phyloP scores from a whole-genome alignment of 306 rosid species.

The Acmispon strigosus region DNA sequence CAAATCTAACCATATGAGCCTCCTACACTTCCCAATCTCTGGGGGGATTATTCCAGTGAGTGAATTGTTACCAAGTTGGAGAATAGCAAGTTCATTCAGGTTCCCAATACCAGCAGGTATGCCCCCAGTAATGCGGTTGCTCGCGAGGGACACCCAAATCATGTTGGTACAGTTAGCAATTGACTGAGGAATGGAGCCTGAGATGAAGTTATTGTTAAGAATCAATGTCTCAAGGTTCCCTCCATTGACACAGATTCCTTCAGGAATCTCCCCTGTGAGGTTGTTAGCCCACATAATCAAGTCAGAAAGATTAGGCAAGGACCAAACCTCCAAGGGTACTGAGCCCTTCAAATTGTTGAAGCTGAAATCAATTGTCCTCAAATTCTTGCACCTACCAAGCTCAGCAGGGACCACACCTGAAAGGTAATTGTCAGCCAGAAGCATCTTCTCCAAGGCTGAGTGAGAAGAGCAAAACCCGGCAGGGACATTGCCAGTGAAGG shows the following conservation, averaged over 20 bases:
- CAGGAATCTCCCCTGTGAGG: constrained; percentile 56
- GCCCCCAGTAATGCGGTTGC: constrained; percentile 46
- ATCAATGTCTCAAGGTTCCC: constrained; percentile 53
- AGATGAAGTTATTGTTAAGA: constrained; percentile 52
- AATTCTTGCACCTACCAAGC: constrained; percentile 48
- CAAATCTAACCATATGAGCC: constrained; percentile 69
- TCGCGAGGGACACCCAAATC: constrained; percentile 60
- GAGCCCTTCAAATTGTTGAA: constrained; percentile 56
- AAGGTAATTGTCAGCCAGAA: constrained; percentile 45
- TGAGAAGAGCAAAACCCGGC: constrained; percentile 33
- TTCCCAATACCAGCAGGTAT: constrained; percentile 61
- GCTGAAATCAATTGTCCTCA: constrained; percentile 57
- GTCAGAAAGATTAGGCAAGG: constrained; percentile 51
- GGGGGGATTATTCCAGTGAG: constrained; percentile 61
- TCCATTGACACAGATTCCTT: constrained; percentile 47
- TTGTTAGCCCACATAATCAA: constrained; percentile 75
- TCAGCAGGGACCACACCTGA: constrained; percentile 44
- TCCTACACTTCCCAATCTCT: constrained; percentile 53
- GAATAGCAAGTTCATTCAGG: constrained; percentile 47
- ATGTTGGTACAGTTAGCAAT: constrained; percentile 59
- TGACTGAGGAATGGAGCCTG: constrained; percentile 54
- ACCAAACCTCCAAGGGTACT: constrained; percentile 57
- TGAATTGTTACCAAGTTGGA: constrained; percentile 66
- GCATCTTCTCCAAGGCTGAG: constrained; percentile 43
- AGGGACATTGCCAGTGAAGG: constrained; percentile 46